Base-by-base conservation (phyloP, 2,329 filamentous ascomycete species). In the Fusarium abutilonis region DNA sequence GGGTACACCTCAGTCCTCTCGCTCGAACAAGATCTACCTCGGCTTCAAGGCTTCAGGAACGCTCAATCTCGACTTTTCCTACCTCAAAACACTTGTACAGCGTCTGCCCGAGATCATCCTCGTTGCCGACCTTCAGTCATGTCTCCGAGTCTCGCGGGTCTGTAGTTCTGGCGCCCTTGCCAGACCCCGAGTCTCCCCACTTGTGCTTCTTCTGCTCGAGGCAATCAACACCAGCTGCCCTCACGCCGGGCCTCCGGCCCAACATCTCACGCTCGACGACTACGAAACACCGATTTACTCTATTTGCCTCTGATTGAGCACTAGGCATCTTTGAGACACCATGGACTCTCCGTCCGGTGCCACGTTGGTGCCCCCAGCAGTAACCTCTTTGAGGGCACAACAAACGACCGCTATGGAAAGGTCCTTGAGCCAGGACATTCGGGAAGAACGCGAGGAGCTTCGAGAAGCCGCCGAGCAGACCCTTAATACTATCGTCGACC, bases 391-490 rank as follows among this genome's bases (percentile, higher is more conserved):
- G 53, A 78, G 83, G 64, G 79, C 77, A 46, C 78, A 82, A 67
- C 77, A 79, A 60, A 77, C 78, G 50, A 77, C 75, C 56, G 72
- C 75, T 45, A 88, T 89, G 86, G 83, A 86, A 74, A 79, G 87
- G 55, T 83, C 92, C 11, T 80, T 95, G 67, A 97, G 91, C 77
- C 88, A 93, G 77, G 89, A 97, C 75, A 97, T 98, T 70, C 89
- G 92, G 69, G 92, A 96, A 73, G 93, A 98, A 79, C 87, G 93
- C 62, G 91, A 97, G 74, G 94, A 98, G 74, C 84, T 99, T 68
- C 93, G 93, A 73, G 92, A 97, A 79, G 95, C 94, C 36, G 95
- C 94, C 46, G 94, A 98, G 78, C 92, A 97, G 79, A 97, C 93
- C 19, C 83, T 97, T 74, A 99, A 98, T 77, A 91, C 96, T 64